phyloP scores from a whole-genome alignment of 1,139 yeast species.

The Yamadazyma blattariae region DNA sequence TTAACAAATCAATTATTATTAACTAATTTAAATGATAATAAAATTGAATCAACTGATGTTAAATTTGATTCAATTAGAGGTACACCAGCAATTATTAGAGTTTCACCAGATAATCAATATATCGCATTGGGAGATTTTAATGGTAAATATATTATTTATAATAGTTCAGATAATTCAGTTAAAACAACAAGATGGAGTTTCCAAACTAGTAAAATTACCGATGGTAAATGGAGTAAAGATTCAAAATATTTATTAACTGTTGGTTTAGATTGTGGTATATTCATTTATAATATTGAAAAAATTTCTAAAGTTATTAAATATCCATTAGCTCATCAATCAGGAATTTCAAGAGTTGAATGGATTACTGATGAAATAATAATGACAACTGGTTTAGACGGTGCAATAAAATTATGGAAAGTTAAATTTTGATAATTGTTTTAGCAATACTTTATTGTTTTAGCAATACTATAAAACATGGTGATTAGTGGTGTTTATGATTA shows the following conservation, averaged over 20 bases:
- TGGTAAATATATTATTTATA: conserved; percentile 78
- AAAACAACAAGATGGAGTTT: conserved; percentile 94
- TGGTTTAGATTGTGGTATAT: conserved; percentile 79
- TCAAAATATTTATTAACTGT: conserved; percentile 74
- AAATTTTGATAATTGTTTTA: too few species aligned
- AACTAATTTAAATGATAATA: conserved; percentile 45
- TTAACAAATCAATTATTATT: conserved; percentile 42
- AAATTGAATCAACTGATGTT: conserved; percentile 22
- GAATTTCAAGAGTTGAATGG: conserved; percentile 80
- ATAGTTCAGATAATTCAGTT: conserved; percentile 50
- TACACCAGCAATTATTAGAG: conserved; percentile 57
- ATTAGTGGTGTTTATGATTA: too few species aligned
- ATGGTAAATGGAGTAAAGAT: conserved; percentile 76
- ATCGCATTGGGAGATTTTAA: conserved; percentile 84
- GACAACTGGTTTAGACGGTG: conserved; percentile 80
- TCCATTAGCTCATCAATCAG: conserved; percentile 85
- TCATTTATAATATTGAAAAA: conserved; percentile 71
- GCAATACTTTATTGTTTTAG: too few species aligned
- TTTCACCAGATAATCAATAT: conserved; percentile 67
- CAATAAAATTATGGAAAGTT: conserved; percentile 72
- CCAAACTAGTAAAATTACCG: conserved; percentile 79
- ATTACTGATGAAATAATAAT: conserved; percentile 33
- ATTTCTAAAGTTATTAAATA: conserved; percentile 76
- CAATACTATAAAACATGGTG: too few species aligned
- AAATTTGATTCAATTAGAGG: conserved; percentile 42